Evolutionary conservation across 805 yeast genomes (phyloP), one percentile per base, ranked within the genome.

Genomic region (Candida palmyrensis): DNA sequence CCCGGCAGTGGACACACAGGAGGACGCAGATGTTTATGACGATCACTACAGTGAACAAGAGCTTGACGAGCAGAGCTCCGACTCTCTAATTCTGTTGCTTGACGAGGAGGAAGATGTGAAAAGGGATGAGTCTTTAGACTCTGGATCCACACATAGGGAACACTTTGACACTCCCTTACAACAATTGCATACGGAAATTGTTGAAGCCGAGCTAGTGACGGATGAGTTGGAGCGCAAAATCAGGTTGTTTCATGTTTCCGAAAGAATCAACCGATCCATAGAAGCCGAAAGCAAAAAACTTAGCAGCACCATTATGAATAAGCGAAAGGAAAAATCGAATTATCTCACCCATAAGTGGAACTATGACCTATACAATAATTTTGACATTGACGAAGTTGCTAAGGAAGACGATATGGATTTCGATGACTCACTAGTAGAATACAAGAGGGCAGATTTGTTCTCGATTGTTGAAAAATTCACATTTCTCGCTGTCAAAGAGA

Each of bases 401-500:
- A 44, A 18, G 16, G 40, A 35, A 29, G 30, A 34, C 11, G 50
- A 45, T 22, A 51, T 51, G 22, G 68, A 73, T 42, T 57, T 49
- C 25, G 72, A 66, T 35, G 61, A 59, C 29, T 59, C 70, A 2
- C 53, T 65, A 28, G 57, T 65, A 18, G 74, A 75, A 16, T 70
- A 66, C 41, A 66, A 68, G 35, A 57, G 60, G 34, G 59, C 79
- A 18, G 87, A 90, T 53, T 61, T 90, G 18, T 90, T 92, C 61
- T 96, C 95, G 7, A 60, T 90, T 44, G 97, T 90, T 24, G 98
- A 90, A 56, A 79, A 84, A 55, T 90, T 86, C 53, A 90, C 97
- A 0, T 67, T 73, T 33, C 61, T 68, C 29, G 75, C 82, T 44
- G 77, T 86, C 3, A 75, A 80, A 27, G 96, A 89, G 45, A 77